These are phyloP conservation scores for Cutaneotrichosporon curvatum DNA, from an alignment of 1,284 basidiomycete species.

Conservation along the genomic window DNA sequence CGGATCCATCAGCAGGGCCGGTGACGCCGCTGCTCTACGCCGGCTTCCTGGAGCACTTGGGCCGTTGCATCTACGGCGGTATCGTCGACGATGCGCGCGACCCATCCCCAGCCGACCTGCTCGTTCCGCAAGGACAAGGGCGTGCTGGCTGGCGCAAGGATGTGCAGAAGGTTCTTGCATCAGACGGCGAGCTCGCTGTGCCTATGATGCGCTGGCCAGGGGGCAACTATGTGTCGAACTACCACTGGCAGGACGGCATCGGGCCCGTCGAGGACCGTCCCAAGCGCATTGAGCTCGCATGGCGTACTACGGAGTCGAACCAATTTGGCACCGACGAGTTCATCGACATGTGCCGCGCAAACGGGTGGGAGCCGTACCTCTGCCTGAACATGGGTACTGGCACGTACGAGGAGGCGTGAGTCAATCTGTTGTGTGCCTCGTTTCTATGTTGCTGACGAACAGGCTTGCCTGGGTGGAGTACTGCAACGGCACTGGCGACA, in stretches of 20 bases:
- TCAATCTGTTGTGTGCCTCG: too few relatives aligned
- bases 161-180: conserved; percentile 52
- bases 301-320: conserved; percentile 58
- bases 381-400: conserved; percentile 55
- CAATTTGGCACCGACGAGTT: conserved; percentile 56
- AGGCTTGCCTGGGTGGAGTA: conserved; percentile 61
- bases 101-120: conserved; percentile 35
- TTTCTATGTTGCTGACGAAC: background rate
- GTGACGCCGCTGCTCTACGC: conserved; percentile 48
- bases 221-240: conserved; percentile 51
- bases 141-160: conserved; percentile 54
- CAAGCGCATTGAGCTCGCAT: conserved; percentile 55
- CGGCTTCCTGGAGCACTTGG: conserved; percentile 57
- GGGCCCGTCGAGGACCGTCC: conserved; percentile 53
- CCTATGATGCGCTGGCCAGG: conserved; percentile 57
- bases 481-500: conserved; percentile 50
- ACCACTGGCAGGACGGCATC: conserved; percentile 60
- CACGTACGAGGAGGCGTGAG: conserved; percentile 55
- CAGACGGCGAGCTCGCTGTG: conserved; percentile 50
- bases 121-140: conserved; percentile 30
- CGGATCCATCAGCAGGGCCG: conserved; percentile 3
- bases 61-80: conserved; percentile 56
- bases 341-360: conserved; percentile 28
- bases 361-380: conserved; percentile 52
- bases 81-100: conserved; percentile 50